Conservation (phyloP, 768 basidiomycete genomes). For the Boletus sensibilis region DNA sequence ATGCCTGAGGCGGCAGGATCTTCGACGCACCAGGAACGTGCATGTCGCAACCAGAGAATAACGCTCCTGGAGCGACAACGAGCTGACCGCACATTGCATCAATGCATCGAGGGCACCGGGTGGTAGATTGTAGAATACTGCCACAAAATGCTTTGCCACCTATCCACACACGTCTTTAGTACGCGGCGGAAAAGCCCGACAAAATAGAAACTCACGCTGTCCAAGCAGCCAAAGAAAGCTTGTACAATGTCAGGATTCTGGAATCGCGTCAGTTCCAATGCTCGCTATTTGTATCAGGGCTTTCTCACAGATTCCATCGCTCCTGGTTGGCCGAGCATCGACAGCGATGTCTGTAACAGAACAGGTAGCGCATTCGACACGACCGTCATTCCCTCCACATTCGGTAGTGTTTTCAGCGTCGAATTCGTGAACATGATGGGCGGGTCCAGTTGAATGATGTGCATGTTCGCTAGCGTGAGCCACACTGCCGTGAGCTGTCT, state of each 20-base stretch:
- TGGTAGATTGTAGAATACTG: constrained; percentile 60
- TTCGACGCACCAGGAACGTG: constrained; percentile 69
- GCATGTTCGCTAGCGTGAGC: constrained; percentile 78
- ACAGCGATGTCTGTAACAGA: constrained; percentile 58
- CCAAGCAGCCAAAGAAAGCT: constrained; percentile 82
- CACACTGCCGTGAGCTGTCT: constrained; percentile 77
- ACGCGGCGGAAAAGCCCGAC: not conserved
- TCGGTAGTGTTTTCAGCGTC: constrained; percentile 52
- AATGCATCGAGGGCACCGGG: constrained; percentile 62
- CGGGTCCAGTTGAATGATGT: constrained; percentile 81
- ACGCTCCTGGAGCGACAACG: constrained; percentile 74
- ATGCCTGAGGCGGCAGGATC: not conserved
- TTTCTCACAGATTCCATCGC: constrained; percentile 68
- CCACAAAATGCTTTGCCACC: constrained; percentile 59
- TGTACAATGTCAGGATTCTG: constrained; percentile 93
- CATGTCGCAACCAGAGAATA: constrained; percentile 83
- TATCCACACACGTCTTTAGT: constrained; percentile 12
- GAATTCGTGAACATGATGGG: constrained; percentile 42
- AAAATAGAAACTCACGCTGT: constrained; percentile 49
- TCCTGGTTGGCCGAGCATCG: constrained; percentile 50
- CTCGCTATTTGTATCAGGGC: not conserved
- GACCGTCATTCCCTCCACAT: constrained; percentile 53
- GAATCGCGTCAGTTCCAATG: constrained; percentile 6
- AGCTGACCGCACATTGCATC: constrained; percentile 65
- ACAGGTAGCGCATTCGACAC: constrained; percentile 55